These are phyloP conservation scores for Blastocystis sp. DNA, from an alignment of 352 stramenopile genomes.

Conservation along the genomic window DNA sequence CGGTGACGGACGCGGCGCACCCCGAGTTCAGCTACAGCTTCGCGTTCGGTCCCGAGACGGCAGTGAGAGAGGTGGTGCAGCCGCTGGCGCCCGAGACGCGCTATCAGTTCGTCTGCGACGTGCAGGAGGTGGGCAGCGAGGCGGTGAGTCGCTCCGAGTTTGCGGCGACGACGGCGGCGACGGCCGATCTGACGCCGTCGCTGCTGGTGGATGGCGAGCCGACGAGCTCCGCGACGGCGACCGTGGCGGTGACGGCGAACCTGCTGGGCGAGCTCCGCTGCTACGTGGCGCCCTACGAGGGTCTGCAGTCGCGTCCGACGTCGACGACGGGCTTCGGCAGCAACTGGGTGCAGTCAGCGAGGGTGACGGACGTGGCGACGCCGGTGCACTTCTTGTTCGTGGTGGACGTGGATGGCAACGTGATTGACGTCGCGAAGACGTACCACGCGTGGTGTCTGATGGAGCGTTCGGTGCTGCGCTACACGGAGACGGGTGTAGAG, in stretches of 20 bases:
- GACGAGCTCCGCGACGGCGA: neutral
- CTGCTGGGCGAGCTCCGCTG: neutral
- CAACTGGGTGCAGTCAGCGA: neutral
- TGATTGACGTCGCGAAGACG: neutral
- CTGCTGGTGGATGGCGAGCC: slow-evolving; percentile 39
- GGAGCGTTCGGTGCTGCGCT: neutral
- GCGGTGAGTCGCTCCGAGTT: neutral
- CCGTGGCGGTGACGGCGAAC: neutral
- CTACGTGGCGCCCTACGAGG: slow-evolving; percentile 26
- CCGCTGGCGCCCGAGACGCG: neutral
- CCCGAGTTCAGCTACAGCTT: neutral
- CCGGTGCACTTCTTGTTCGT: neutral
- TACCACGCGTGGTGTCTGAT: slow-evolving; percentile 31
- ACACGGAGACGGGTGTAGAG: neutral
- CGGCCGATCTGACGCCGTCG: neutral
- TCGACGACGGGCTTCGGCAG: neutral
- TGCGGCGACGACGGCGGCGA: neutral
- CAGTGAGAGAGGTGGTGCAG: neutral
- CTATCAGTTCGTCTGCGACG: neutral
- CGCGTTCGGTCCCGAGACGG: neutral
- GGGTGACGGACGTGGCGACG: neutral
- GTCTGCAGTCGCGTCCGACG: neutral
- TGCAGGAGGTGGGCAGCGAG: neutral
- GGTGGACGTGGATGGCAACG: neutral
- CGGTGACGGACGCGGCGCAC: neutral